phyloP scores from a whole-genome alignment of 2,329 filamentous ascomycete genomes.

The Macrophomina tecta region DNA sequence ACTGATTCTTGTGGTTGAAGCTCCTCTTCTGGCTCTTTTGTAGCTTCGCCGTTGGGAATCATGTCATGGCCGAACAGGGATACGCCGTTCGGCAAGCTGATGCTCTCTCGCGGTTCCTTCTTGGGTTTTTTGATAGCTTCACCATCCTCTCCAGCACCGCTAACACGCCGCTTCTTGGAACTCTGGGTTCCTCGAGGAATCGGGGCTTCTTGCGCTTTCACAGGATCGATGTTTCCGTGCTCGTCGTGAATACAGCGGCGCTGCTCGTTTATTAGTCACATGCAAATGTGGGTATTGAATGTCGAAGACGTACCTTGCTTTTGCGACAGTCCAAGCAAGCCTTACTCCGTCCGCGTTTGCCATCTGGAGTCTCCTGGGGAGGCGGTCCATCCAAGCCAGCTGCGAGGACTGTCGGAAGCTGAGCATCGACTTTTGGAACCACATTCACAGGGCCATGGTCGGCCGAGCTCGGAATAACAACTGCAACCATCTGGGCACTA shows the following conservation, averaged over 20 bases:
- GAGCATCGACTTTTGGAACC: constrained; percentile 36
- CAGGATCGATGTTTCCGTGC: constrained; percentile 66
- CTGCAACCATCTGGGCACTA: constrained; percentile 25
- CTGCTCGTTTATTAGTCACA: constrained; percentile 47
- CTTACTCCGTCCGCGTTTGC: constrained; percentile 66
- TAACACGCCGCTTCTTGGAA: constrained; percentile 60
- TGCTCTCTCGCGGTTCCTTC: constrained; percentile 12
- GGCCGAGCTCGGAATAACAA: constrained; percentile 17
- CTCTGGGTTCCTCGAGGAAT: constrained; percentile 63
- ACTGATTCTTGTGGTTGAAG: background rate
- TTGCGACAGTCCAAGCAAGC: constrained; percentile 71
- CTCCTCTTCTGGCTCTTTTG: background rate
- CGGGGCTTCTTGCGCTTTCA: constrained; percentile 67
- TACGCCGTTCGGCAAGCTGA: background rate
- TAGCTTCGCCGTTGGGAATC: background rate
- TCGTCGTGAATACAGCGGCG: constrained; percentile 72
- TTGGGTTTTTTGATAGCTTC: constrained; percentile 28
- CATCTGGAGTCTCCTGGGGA: constrained; percentile 49
- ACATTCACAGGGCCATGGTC: constrained; percentile 9
- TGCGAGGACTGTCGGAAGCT: constrained; percentile 16
- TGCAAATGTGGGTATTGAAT: background rate
- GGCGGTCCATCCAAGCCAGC: constrained; percentile 29
- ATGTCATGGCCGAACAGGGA: constrained; percentile 21
- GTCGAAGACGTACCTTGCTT: constrained; percentile 62
- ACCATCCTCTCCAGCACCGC: constrained; percentile 23